A percentile compares a stretch with the other conserved stretches of the same genome.
These are phyloP conservation scores for Barbarea vulgaris DNA, from an alignment of 345 rosid species.

Conservation along the genomic window DNA sequence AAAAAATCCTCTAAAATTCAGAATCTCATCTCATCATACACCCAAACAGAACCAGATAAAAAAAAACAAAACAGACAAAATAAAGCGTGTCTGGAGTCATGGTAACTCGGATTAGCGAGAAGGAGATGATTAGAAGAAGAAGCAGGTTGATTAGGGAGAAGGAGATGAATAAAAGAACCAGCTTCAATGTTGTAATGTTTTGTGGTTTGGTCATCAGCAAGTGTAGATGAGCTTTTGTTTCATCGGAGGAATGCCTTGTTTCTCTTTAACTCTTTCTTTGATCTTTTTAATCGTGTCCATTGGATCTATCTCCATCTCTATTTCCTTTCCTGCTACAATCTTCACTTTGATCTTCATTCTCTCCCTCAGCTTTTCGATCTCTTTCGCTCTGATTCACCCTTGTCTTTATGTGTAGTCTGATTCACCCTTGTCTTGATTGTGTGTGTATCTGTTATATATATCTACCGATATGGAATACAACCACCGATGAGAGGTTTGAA, in stretches of 20 bases:
- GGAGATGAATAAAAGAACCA: conserved; percentile 25
- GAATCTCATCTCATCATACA: neutral
- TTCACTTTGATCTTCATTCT: conserved; percentile 31
- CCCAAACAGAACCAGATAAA: neutral
- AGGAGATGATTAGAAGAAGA: conserved; percentile 21
- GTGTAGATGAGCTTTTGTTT: conserved; percentile 28
- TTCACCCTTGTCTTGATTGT: neutral
- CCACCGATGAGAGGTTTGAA: neutral
- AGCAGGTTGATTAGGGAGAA: neutral
- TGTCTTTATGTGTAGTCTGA: neutral
- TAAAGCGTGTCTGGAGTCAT: neutral
- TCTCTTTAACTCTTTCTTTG: conserved; percentile 13
- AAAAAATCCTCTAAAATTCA: neutral
- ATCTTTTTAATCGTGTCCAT: neutral
- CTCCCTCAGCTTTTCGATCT: neutral
- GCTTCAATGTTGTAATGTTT: neutral
- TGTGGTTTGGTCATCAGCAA: conserved; percentile 28
- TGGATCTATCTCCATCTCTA: neutral
- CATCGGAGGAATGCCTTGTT: conserved; percentile 14
- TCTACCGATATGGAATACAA: neutral
- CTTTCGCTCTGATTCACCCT: neutral
- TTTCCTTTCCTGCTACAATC: conserved; percentile 10
- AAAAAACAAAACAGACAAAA: neutral
- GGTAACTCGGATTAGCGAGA: neutral
- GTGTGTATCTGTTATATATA: too few relatives aligned